Evolutionary conservation across 441 rosid species (phyloP), one percentile per base, ranked within the genome.

Genomic region (Brassica hybrid): DNA sequence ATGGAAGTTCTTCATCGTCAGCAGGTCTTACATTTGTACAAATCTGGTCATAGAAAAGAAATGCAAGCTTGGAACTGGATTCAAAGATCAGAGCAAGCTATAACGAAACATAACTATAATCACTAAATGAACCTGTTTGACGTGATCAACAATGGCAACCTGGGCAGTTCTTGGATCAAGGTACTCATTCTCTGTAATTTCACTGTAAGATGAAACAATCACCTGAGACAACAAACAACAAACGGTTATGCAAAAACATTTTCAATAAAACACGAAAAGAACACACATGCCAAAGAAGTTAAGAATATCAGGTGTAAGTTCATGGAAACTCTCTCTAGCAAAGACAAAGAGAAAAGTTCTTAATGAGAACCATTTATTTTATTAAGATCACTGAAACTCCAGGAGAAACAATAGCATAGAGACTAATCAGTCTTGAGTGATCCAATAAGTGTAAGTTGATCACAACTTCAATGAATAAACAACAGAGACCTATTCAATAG

Each of bases 1-100:
- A 88, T 12, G 97, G 85, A 73, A 95, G 97, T 72, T 92, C 99
- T 79, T 95, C 98, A 70, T 95, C 98, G 58, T 83, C 80, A 21
- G 98, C 98, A 76, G 95, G 98, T 76, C 99, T 89, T 73, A 85
- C 94, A 68, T 85, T 92, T 88, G 91, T 90, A 85, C 99, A 95
- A 84, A 87, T 90, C 98, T 95, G 89, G 83, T 85, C 77, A 84
- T 72, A 79, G 74, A 73, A 76, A 81, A 38, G 60, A 84, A 74
- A 82, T 57, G 77, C 83, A 77, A 23, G 67, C 57, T 41, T 32
- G 62, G 36, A 56, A 59, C 12, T 54, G 14, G 14, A 43, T 61
- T 76, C 41, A 65, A 5, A 76, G 30, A 65, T 36, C 27, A 17
- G 9, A 25, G 4, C 59, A 71, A 9, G 1, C 45, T 21, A 41